A percentile compares a stretch with the other conserved stretches of the same genome.
phyloP scores from a whole-genome alignment of 1,284 basidiomycete genomes.

The Cystobasidium sp. region DNA sequence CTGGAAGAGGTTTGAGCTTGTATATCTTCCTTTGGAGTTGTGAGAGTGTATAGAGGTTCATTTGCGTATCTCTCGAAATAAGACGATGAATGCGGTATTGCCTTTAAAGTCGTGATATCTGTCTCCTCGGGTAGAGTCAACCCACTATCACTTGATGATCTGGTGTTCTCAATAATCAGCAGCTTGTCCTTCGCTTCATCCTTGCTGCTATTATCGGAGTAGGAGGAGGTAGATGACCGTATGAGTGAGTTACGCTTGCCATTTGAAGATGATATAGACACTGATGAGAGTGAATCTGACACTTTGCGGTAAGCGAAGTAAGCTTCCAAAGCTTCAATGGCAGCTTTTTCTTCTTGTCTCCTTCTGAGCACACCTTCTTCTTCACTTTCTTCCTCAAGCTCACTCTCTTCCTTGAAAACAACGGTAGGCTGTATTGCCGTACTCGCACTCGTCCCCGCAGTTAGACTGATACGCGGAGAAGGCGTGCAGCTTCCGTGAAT shows the following conservation, averaged over 20 bases:
- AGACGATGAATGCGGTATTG: slow-evolving; percentile 6
- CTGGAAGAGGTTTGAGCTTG: background rate
- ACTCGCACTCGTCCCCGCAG: background rate
- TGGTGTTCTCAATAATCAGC: no score
- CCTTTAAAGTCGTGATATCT: background rate
- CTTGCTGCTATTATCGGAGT: no score
- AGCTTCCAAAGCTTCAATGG: slow-evolving; percentile 39
- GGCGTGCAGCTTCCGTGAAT: background rate
- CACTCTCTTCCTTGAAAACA: background rate
- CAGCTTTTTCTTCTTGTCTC: slow-evolving; percentile 40
- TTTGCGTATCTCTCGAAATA: slow-evolving; percentile 24
- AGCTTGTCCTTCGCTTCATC: no score
- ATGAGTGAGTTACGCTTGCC: background rate
- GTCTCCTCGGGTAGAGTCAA: background rate
- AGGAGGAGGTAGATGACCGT: background rate
- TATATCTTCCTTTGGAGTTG: slow-evolving; percentile 1
- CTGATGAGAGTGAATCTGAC: background rate
- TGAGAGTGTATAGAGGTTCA: slow-evolving; percentile 1
- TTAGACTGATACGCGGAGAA: background rate
- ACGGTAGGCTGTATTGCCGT: background rate
- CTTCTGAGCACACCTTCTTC: slow-evolving; percentile 13
- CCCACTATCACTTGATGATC: background rate
- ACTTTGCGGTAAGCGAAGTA: slow-evolving; percentile 29
- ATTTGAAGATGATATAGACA: background rate
- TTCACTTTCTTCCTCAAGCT: slow-evolving; percentile 19